Conservation (phyloP, 2,329 filamentous ascomycete species). For the Colletotrichum tabaci region DNA sequence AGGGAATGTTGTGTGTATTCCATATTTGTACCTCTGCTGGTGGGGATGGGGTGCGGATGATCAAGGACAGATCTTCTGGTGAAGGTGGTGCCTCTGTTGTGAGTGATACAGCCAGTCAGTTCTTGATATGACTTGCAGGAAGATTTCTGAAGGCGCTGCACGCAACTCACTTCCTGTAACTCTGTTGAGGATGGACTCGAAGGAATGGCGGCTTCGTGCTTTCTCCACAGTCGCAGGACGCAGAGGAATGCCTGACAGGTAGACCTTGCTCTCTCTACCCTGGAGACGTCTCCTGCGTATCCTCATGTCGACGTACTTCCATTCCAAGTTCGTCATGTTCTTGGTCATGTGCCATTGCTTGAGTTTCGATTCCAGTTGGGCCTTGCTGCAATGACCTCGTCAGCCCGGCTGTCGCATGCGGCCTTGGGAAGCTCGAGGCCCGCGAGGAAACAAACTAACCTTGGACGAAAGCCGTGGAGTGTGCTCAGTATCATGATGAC, state of each 20-base stretch:
- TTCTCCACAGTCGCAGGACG: accelerated
- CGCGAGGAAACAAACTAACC: neutral
- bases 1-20: neutral
- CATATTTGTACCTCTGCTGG: neutral
- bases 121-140: accelerated
- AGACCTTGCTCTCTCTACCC: slow-evolving; percentile 3
- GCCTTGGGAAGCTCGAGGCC: neutral
- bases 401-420: neutral
- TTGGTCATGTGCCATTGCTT: slow-evolving; percentile 24
- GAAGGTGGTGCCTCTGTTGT: neutral
- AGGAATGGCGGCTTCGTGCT: slow-evolving; percentile 1
- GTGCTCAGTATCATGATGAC: neutral
- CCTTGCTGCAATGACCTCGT: neutral
- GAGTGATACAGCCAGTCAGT: neutral
- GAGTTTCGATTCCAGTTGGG: slow-evolving; percentile 9
- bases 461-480: neutral
- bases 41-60: slow-evolving; percentile 6
- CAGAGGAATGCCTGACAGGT: slow-evolving; percentile 3
- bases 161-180: neutral
- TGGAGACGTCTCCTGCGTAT: neutral
- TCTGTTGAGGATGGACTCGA: neutral
- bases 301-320: neutral
- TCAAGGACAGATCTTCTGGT: neutral
- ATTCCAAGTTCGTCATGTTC: neutral
- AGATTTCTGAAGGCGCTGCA: neutral